A percentile compares a stretch with the other conserved stretches of the same genome.
Evolutionary conservation across 805 yeast species (phyloP).

Genomic region (Saccharomycopsis microspora): DNA sequence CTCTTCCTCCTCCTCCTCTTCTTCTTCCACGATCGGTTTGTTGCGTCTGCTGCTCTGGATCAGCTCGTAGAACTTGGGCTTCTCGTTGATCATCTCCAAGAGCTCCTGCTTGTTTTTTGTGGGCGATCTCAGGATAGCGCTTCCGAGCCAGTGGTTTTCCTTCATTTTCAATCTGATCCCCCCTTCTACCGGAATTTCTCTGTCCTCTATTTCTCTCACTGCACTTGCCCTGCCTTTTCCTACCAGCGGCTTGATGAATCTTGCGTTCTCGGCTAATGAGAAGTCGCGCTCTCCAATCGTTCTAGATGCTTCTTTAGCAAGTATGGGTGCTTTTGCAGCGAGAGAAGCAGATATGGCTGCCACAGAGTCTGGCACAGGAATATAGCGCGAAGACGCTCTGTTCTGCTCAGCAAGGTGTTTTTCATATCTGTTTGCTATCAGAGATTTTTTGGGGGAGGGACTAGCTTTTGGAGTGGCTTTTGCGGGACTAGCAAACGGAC

Average conservation of each 20-base stretch:
- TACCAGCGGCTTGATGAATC: constrained; percentile 7
- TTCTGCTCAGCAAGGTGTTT: no score
- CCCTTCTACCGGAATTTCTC: neutral
- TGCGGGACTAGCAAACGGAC: no score
- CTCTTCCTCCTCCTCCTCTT: neutral
- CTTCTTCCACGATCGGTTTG: neutral
- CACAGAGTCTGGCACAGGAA: constrained; percentile 14
- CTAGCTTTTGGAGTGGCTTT: no score
- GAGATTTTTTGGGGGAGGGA: no score
- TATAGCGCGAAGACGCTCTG: constrained; percentile 2
- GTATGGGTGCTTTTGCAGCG: constrained; percentile 13
- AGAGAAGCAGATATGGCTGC: constrained; percentile 15
- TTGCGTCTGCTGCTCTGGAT: neutral
- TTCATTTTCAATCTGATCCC: constrained; percentile 11
- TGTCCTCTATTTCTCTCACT: constrained; percentile 7
- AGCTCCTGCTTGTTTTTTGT: constrained; percentile 8
- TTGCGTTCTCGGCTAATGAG: constrained; percentile 8
- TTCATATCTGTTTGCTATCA: no score
- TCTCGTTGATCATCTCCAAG: constrained; percentile 9
- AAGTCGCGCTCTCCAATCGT: constrained; percentile 15
- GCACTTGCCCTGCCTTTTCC: neutral
- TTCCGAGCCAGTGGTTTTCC: constrained; percentile 15
- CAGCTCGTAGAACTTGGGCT: constrained; percentile 11
- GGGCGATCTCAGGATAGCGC: constrained; percentile 15
- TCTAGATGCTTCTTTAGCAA: constrained; percentile 2